These are phyloP conservation scores for Arctium minus DNA, from an alignment of 129 eudicot species.

Conservation along the genomic window DNA sequence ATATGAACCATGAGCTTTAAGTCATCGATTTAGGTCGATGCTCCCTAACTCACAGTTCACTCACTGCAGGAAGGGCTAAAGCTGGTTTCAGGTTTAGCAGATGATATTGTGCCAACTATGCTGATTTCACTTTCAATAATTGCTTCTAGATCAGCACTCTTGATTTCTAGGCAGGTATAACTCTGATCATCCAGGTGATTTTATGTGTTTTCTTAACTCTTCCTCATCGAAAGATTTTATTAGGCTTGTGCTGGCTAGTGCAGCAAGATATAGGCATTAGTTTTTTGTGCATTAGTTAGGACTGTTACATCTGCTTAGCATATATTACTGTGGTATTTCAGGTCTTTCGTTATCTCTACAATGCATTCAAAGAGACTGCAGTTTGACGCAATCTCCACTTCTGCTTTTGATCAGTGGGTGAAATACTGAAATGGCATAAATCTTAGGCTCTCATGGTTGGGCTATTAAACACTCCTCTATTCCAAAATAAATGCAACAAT, in stretches of 20 bases:
- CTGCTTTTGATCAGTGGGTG: not conserved
- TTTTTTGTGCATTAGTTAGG: not conserved
- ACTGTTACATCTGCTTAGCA: not conserved
- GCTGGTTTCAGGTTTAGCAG: conserved; percentile 57
- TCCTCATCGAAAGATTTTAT: not conserved
- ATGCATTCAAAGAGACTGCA: not conserved
- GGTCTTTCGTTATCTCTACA: not conserved
- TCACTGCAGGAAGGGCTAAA: conserved; percentile 64
- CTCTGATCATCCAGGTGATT: not conserved
- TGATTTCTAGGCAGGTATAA: conserved; percentile 68
- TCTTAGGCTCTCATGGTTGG: not conserved
- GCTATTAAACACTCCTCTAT: not conserved
- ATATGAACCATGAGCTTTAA: too few relatives aligned
- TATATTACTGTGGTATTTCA: not conserved
- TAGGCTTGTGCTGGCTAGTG: not conserved
- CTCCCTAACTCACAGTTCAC: conserved; percentile 9
- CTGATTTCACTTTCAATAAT: conserved; percentile 74
- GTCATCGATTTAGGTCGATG: not conserved
- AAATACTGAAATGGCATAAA: not conserved
- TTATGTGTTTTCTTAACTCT: not conserved
- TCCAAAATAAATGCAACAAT: not conserved
- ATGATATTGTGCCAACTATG: conserved; percentile 51
- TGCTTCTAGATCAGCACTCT: conserved; percentile 49
- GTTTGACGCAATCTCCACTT: not conserved
- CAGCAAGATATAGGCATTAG: not conserved